Base-by-base conservation (phyloP, 2,329 filamentous ascomycete genomes). In the Aspergillus tubingensis region DNA sequence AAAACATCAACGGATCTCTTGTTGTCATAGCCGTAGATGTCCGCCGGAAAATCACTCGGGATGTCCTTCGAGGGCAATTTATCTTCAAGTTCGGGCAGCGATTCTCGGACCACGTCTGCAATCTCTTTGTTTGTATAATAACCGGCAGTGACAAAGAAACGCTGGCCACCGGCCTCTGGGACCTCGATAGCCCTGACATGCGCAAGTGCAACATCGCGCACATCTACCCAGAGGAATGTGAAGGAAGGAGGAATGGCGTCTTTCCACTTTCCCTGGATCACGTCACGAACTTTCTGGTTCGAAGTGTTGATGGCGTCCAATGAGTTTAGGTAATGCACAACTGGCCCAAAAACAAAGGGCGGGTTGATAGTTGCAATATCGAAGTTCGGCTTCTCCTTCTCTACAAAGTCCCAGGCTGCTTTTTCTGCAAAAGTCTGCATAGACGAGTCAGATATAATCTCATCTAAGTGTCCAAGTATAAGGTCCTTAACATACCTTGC, bases 221-320 rank as follows among this genome's bases (percentile, higher is more conserved):
- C 80, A 74, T 81, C 70, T 2, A 88, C 84, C 78, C 85, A 89
- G 1, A 87, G 77, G 68, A 79, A 87, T 0, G 82, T 82, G 0
- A 82, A 83, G 0, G 86, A 89, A 0, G 85, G 80, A 0, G 83
- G 80, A 8, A 90, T 81, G 25, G 81, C 79, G 2, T 83, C 77
- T 64, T 85, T 87, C 71, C 79, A 83, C 61, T 85, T 83, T 17
- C 89, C 90, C 6, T 81, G 82, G n/a, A 88, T 81, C 54, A 90
- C 76, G 62, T 88, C 82, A 8, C 85, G 79, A 57, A 91, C 82
- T 19, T 87, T 84, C 66, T 87, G 82, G 72, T 92, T 92, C 13
- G 88, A 91, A 1, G 88, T 90, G 77, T 92, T 93, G 62, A 92
- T 78, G 1, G 78, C 78, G n/a, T 86, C 83, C 0, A 90, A 79